Base-by-base conservation (phyloP, 75 land plant species). In the Adiantum capillusveneris region DNA sequence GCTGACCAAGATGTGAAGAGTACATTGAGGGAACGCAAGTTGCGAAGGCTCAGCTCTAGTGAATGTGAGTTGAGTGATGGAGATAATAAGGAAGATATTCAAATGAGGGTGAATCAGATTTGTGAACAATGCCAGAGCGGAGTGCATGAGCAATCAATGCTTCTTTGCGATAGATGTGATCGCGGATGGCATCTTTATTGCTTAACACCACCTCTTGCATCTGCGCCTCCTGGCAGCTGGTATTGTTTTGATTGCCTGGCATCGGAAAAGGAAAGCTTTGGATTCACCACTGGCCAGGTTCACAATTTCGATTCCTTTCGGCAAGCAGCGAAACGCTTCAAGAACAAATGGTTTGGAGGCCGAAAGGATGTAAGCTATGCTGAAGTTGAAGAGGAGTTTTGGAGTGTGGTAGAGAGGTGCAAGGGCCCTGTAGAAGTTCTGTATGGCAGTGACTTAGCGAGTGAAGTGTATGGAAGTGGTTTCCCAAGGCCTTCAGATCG, bases 71-170 rank as follows among this genome's bases (percentile, higher is more conserved):
- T 34, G 36, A 66, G 59, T 34, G 60, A 37, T 19, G 39, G 19
- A 22, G 68, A 27, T 7, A 55, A 39, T 31, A 56, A 59, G 21
- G 75, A 59, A 30, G 62, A 54, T 50, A 44, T 44, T 27, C 56
- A 16, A 1, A 25, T 28, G 6, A 64, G 70, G 34, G 61, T 36
- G 1, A 89, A 91, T 74, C 97, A 91, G 63, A 80, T 89, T 29
- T 94, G 98, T 51, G 83, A 94, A 78, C 98, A 94, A 61, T 94
- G 98, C 52, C 75, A 73, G 30, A 94, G 90, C 58, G 96, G 98
- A 0, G 72, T 80, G 53, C 98, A 94, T 58, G 98, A 83, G 50
- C 93, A 94, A 58, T 75, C 83, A n/a, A 94, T 94, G 96, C 80
- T 94, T 19, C 54, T 84, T 52, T 94, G 98, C 68, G 98, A 94